Percentiles rank a stretch among this genome's conserved stretches.
Conservation (phyloP, 2,329 filamentous ascomycete species). For the Cladophialophora chaetospira region DNA sequence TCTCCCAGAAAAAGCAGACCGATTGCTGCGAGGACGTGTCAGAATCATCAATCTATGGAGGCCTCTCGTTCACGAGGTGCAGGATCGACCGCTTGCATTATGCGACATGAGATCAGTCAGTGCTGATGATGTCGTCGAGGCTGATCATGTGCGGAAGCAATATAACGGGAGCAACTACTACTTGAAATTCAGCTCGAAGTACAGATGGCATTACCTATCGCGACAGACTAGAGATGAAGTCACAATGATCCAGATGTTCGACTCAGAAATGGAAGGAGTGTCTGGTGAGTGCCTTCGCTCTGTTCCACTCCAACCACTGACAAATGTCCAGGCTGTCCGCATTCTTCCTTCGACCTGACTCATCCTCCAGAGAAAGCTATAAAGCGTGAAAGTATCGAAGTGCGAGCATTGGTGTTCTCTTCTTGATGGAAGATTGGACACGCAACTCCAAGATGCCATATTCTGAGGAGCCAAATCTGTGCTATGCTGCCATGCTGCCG, state of each 20-base stretch:
- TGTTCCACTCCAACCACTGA: no score
- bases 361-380: neutral
- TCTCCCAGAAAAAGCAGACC: neutral
- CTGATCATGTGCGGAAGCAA: conserved; percentile 1
- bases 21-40: neutral
- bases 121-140: neutral
- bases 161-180: neutral
- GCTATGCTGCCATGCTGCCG: no score
- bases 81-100: neutral
- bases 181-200: neutral
- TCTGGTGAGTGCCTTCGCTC: neutral
- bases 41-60: conserved; percentile 1
- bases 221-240: conserved; percentile 1
- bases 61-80: neutral
- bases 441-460: no score
- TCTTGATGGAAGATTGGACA: no score
- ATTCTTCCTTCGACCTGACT: neutral
- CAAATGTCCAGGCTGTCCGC: neutral
- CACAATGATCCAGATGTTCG: conserved; percentile 2
- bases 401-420: conserved; percentile 6
- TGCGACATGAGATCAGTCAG: neutral
- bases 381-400: conserved; percentile 1
- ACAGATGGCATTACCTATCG: neutral
- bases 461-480: no score
- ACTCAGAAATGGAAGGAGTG: neutral